phyloP scores from a whole-genome alignment of 2,329 filamentous ascomycete species.

The Mariannaea elegans region DNA sequence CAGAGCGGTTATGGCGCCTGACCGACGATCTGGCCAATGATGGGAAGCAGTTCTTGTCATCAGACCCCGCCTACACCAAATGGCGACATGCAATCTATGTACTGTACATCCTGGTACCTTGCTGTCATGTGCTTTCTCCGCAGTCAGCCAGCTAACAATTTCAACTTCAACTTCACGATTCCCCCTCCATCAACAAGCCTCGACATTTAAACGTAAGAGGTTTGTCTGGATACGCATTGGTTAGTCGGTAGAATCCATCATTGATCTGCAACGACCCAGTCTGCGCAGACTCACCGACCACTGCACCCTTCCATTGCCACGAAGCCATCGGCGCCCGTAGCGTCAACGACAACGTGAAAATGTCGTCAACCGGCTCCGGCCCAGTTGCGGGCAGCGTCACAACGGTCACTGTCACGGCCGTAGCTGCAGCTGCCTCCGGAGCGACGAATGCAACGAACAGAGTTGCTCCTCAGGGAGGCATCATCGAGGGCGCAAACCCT shows the following conservation, averaged over 20 bases:
- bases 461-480: constrained; percentile 11
- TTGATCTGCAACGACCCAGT: too few species aligned
- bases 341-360: not conserved
- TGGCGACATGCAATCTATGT: not conserved
- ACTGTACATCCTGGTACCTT: too few species aligned
- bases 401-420: not conserved
- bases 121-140: too few species aligned
- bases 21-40: not conserved
- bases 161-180: too few species aligned
- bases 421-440: not conserved
- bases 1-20: not conserved
- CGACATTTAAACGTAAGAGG: too few species aligned
- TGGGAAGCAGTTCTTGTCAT: not conserved
- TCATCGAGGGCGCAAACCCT: constrained; percentile 18
- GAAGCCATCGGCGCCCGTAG: not conserved
- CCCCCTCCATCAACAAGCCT: too few species aligned
- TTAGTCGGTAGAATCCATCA: too few species aligned
- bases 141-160: too few species aligned
- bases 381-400: constrained; percentile 6
- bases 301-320: too few species aligned
- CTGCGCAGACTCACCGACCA: too few species aligned
- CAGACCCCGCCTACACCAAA: not conserved
- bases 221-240: too few species aligned
- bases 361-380: not conserved
- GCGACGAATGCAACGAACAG: not conserved